phyloP scores from a whole-genome alignment of 176 grass and related monocot genomes.

The Rhynchospora pubera region DNA sequence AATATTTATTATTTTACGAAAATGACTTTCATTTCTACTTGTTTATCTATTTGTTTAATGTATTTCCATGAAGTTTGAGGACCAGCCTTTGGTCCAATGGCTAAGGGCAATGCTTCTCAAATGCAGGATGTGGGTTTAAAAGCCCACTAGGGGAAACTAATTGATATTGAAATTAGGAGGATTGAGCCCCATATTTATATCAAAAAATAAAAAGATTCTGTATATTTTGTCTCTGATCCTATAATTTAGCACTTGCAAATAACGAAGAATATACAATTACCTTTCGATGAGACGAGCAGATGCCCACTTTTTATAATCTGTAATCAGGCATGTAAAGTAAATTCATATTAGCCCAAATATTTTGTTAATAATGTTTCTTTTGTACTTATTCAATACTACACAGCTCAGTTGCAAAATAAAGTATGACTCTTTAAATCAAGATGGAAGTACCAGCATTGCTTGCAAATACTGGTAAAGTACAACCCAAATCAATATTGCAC shows the following conservation, averaged over 20 bases:
- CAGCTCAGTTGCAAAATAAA: not conserved
- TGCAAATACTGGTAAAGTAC: not conserved
- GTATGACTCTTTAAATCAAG: not conserved
- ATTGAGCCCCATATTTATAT: too few species aligned
- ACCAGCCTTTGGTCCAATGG: too few species aligned
- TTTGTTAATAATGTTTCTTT: not conserved
- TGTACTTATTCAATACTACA: not conserved
- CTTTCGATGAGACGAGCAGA: conserved; percentile 91
- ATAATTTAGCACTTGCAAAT: not conserved
- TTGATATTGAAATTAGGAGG: too few species aligned
- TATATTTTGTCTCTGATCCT: not conserved
- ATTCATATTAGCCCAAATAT: not conserved
- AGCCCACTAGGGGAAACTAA: too few species aligned
- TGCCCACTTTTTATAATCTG: conserved; percentile 89
- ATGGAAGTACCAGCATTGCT: not conserved
- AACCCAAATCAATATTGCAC: not conserved
- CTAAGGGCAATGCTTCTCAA: too few species aligned
- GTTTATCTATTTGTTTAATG: conserved; percentile 9
- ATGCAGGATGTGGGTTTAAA: too few species aligned
- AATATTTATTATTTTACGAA: not conserved
- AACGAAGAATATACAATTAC: conserved; percentile 30
- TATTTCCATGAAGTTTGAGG: not conserved
- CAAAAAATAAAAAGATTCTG: not conserved
- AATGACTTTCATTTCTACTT: not conserved
- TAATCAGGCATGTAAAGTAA: conserved; percentile 27